Base-by-base conservation (phyloP, 371 early-diverging fungal genomes). In the Entomophthora muscae region DNA sequence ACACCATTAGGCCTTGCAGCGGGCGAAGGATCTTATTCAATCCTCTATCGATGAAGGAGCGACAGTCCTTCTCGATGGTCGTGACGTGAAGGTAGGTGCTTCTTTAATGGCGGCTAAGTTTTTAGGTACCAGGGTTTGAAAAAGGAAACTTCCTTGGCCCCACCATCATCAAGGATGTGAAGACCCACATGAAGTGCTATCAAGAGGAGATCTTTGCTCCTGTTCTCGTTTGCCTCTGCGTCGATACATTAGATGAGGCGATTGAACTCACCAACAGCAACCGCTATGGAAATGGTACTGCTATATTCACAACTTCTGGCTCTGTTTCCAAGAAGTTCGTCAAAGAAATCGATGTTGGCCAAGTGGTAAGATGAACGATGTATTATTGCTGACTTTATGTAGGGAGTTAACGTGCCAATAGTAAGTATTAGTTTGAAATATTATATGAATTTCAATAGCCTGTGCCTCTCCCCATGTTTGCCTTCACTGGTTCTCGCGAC, bases 121-220 rank as follows among this genome's bases (percentile, higher is more conserved):
- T 51, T 51, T 51, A 51, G 52, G 52, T 85, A 23, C 74, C 77
- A 57, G 78, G 76, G 62, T 90, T 84, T 71, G 88, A 89, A 71
- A 81, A 82, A 63, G 98, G 98, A 66, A 95, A 95, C 84, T 97
- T 95, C 77, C 74, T 83, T 68, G 90, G 93, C 21, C 98, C 98
- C 22, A 93, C 91, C 60, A 85, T 97, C 63, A 71, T 97, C 64
- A 74, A 83, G 32, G 74, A 84, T 64, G 95, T 90, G 60, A 83
- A 76, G 65, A 68, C 89, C 31, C n/a, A 79, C 65, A 94, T 95
- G 95, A 78, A 78, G 57, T 92, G 93, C 77, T 95, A 95, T 80
- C 80, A 79, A 58, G 89, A 95, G 73, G 98, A 97, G 76, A 94
- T 97, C 72, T 97, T 97, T 75, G 98, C 89, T 12, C 98, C 98